Base-by-base conservation (phyloP, 208 protist species). In the Balamuthia mandrillaris region DNA sequence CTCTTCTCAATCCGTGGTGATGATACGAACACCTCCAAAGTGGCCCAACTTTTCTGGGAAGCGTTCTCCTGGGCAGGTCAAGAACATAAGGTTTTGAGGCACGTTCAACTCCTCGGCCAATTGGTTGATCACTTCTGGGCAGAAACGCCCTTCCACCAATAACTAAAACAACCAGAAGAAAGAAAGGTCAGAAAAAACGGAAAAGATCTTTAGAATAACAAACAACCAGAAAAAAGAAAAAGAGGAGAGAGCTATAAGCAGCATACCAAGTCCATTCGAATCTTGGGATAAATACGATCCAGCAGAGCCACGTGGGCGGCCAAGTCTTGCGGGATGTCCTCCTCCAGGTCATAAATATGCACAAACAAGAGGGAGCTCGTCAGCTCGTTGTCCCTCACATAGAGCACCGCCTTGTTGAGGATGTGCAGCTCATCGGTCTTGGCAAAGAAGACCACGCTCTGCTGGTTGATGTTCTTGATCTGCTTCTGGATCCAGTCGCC, bases 61-160 rank as follows among this genome's bases (percentile, higher is more conserved):
- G 33, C 85, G 51, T 41, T 88, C 85, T 41, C 81, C 87, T 35
- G 91, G 93, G 81, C 93, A 95, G 18, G 90, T 39, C 29, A 96
- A 94, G 61, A 96, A 96, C 90, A 95, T 95, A 78, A 95, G 92
- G 81, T 96, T 94, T 47, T 89, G 90, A 21, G 91, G 92, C 39
- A 95, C 85, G 2, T 79, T 42, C 16, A 95, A 75, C 2, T 87
- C 42, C n/a, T 87, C 27, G 24, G 87, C 91, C 6, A 96, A 51
- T 12, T 86, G 77, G 33, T 92, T 49, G 44, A 95, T 66, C 0
- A 81, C 42, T 4, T 70, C 56, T 41, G 88, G 85, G 21, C 52
- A 85, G 47, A 95, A 95, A n/a, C 52, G 16, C n/a, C 75, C 87
- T 7, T 33, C 51, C 10, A 51, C 41, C 66, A 86, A 35, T 27